phyloP scores from a whole-genome alignment of 257 asterid genomes.

The Datura wrightii region DNA sequence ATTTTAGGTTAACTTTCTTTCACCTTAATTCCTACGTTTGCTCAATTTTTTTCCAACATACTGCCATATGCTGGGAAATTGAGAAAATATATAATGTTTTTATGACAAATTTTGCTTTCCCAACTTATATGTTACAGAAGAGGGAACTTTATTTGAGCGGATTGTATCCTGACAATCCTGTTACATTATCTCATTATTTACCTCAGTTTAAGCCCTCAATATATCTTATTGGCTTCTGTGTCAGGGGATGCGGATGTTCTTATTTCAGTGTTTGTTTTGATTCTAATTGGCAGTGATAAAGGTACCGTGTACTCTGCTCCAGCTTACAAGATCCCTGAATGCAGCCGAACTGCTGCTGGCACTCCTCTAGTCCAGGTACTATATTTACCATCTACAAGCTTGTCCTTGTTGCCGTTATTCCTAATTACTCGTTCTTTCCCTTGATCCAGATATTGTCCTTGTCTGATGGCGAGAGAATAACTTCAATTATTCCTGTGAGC shows the following conservation, averaged over 20 bases:
- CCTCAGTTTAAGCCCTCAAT: background rate
- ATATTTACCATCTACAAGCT: conserved; percentile 22
- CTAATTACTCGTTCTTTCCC: conserved; percentile 35
- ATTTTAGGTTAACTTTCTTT: conserved; percentile 74
- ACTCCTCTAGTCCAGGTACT: conserved; percentile 89
- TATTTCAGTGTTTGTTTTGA: background rate
- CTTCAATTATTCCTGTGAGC: conserved; percentile 92
- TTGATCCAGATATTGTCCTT: conserved; percentile 76
- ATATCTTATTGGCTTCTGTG: background rate
- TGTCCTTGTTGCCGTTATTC: conserved; percentile 27
- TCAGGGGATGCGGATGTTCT: background rate
- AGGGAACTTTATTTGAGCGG: background rate
- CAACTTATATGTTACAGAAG: background rate
- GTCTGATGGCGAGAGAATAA: conserved; percentile 96
- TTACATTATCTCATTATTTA: background rate
- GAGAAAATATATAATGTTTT: background rate
- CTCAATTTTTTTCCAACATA: background rate
- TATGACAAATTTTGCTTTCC: background rate
- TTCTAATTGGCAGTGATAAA: conserved; percentile 69
- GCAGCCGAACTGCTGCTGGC: conserved; percentile 94
- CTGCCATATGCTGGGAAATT: background rate
- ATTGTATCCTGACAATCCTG: conserved; percentile 2
- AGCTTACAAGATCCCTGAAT: conserved; percentile 94
- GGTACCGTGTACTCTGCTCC: conserved; percentile 90
- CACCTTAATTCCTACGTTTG: background rate